Conservation (phyloP, 306 rosid species). For the Cucurbita moschata region DNA sequence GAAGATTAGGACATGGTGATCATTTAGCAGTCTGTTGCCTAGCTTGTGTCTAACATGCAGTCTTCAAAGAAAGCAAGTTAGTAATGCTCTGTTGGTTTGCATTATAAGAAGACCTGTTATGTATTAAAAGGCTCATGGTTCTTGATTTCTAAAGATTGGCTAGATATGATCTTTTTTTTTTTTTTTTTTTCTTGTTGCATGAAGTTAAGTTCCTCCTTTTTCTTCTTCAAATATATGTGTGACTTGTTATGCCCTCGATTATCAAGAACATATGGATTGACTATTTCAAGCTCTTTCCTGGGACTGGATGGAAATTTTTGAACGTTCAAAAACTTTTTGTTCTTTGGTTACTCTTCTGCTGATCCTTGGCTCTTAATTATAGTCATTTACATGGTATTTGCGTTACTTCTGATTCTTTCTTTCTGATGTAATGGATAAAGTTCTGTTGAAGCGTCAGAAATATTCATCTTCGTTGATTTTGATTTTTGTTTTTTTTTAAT, state of each 20-base stretch:
- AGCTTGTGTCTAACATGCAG: background rate
- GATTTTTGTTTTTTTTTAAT: background rate
- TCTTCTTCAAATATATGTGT: background rate
- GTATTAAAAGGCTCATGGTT: background rate
- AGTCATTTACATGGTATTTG: background rate
- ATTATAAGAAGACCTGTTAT: background rate
- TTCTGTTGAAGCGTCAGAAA: background rate
- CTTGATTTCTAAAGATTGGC: background rate
- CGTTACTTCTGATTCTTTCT: background rate
- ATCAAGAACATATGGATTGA: background rate
- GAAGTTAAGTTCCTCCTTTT: background rate
- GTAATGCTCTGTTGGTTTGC: background rate
- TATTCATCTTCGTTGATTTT: background rate
- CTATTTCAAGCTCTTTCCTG: background rate
- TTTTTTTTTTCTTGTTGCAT: background rate
- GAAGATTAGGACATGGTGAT: background rate
- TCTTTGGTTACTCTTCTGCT: background rate
- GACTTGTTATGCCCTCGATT: background rate
- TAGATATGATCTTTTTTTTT: background rate
- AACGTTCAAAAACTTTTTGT: background rate
- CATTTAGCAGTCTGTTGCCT: background rate
- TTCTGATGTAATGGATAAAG: background rate
- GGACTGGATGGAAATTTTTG: background rate
- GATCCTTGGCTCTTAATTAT: background rate
- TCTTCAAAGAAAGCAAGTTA: background rate